Conservation (phyloP, 768 basidiomycete species). For the Boletus speciosus region DNA sequence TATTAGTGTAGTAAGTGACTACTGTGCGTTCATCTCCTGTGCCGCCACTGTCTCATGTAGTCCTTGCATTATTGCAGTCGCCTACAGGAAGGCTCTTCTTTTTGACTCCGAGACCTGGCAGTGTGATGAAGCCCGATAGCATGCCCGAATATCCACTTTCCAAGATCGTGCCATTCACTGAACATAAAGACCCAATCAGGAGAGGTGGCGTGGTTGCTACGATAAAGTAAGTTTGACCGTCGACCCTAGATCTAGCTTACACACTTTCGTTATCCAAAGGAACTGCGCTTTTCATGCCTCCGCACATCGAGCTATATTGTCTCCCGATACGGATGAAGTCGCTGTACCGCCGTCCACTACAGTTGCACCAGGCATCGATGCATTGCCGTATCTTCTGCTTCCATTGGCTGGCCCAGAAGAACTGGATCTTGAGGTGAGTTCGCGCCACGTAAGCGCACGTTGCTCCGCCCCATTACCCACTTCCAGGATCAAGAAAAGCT, state of each 20-base stretch:
- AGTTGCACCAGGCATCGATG: conserved; percentile 73
- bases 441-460: background rate
- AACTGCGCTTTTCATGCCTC: conserved; percentile 73
- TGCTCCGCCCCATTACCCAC: background rate
- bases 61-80: conserved; percentile 42
- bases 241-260: conserved; percentile 8
- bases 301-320: conserved; percentile 69
- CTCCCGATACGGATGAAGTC: conserved; percentile 55
- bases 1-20: conserved; percentile 62
- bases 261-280: conserved; percentile 37
- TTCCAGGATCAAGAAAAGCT: conserved; percentile 83
- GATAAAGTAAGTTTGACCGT: conserved; percentile 61
- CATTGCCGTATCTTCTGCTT: conserved; percentile 79
- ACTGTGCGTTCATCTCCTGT: background rate
- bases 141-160: conserved; percentile 75
- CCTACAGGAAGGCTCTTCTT: conserved; percentile 79
- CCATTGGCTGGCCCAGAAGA: conserved; percentile 96
- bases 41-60: background rate
- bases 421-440: conserved; percentile 78
- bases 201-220: conserved; percentile 83
- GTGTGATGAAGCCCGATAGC: conserved; percentile 42
- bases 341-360: conserved; percentile 55
- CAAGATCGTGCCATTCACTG: conserved; percentile 83
- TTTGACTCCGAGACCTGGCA: conserved; percentile 57
- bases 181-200: conserved; percentile 83